Base-by-base conservation (phyloP, 768 basidiomycete species). In the Leccinum barrowsii region DNA sequence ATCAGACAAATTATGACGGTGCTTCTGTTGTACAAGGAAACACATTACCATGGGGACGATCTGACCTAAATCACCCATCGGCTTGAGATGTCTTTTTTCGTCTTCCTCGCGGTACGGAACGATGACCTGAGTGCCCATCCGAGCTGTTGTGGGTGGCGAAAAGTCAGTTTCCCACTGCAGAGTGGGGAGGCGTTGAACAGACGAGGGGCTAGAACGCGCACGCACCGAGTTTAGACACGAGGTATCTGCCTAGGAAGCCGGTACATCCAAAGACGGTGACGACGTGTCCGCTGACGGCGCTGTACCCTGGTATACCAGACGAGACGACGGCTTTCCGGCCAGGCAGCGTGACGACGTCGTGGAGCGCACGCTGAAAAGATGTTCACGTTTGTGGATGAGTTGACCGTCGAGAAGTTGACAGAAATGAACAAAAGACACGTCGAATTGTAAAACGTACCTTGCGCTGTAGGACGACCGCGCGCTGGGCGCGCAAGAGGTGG, bases 191-290 rank as follows among this genome's bases (percentile, higher is more conserved):
- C 2, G 24, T 15, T 8, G 11, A 24, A 21, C 17, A 6, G 15
- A 24, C 24, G 24, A 26, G 5, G 24, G n/a, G 7, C 10, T 26
- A 28, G n/a, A 32, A 13, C 24, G 30, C 12, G 58, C 26, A 47
- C 68, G 64, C 68, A 94, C 93, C 94, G 12, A 99, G 84, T 78
- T 98, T 98, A 32, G 89, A 84, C 42, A 98, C 92, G 47, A 98
- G 79, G 74, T 98, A 98, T 70, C 94, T 80, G 48, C 96, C 97
- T 58, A 99, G 77, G 73, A 98, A 98, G 5, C 95, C 92, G 4
- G 95, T 97, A 71, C 88, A 90, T 22, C 97, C 97, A 80, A 99
- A 98, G 52, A 98, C 95, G 15, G 97, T 99, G 44, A 89, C 96
- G 37, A 88, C 84, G 75, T 95, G 94, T 3, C 96, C 97, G 44